These are phyloP conservation scores for Lasiosphaeria miniovina DNA, from an alignment of 495 filamentous ascomycete genomes.

Conservation along the genomic window DNA sequence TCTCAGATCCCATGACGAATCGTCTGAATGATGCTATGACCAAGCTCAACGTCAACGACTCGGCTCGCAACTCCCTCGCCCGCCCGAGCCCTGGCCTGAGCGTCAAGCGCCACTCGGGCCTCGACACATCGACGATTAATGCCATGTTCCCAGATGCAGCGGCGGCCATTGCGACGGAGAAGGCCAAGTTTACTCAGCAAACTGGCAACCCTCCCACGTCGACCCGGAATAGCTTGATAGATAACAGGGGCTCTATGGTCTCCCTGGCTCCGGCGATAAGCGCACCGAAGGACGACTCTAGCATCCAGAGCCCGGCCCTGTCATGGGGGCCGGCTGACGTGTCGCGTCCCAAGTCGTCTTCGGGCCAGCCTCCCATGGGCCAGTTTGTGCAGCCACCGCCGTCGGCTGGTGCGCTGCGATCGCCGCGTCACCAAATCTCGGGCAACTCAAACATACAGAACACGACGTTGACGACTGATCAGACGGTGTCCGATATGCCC, in stretches of 20 bases:
- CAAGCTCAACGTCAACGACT: conserved; percentile 76
- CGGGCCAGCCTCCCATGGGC: conserved; percentile 89
- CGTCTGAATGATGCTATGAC: conserved; percentile 96
- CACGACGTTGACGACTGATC: conserved; percentile 74
- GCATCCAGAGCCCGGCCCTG: conserved; percentile 63
- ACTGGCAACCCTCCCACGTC: conserved; percentile 87
- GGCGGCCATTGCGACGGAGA: conserved; percentile 94
- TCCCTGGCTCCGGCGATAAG: conserved; percentile 71
- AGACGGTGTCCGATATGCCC: conserved; percentile 63
- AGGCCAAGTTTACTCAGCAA: conserved; percentile 93
- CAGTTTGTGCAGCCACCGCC: conserved; percentile 87
- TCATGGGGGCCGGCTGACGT: conserved; percentile 69
- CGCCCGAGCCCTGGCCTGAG: conserved; percentile 65
- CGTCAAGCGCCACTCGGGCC: conserved; percentile 84
- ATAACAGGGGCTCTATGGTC: conserved; percentile 65
- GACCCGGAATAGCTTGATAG: conserved; percentile 87
- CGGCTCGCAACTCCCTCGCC: conserved; percentile 80
- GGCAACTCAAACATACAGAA: conserved; percentile 71
- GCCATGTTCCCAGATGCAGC: conserved; percentile 99
- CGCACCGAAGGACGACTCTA: conserved; percentile 50
- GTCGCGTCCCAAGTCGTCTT: conserved; percentile 83
- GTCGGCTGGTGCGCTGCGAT: conserved; percentile 77
- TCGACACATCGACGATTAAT: conserved; percentile 92
- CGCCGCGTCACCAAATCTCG: conserved; percentile 69
- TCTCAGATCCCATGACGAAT: conserved; percentile 91